Percentiles rank a stretch among this genome's conserved stretches.
Evolutionary conservation across 805 yeast species (phyloP).

Genomic region (Starmerella lactis-condensi): DNA sequence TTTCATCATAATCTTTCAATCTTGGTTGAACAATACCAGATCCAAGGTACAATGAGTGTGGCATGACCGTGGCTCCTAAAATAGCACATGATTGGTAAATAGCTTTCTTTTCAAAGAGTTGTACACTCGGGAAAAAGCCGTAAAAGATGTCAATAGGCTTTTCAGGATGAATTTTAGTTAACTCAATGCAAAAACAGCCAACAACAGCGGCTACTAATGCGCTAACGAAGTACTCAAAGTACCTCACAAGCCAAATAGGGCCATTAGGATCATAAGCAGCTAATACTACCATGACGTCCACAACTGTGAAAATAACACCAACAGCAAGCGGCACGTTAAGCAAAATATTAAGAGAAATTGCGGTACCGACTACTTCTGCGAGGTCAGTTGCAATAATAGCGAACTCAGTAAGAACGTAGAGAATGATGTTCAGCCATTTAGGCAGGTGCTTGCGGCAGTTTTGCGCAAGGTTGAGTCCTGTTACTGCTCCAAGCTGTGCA

Average conservation of each 20-base stretch:
- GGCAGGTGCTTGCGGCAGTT: slow-evolving; percentile 63
- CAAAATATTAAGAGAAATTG: slow-evolving; percentile 62
- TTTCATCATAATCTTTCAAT: slow-evolving; percentile 50
- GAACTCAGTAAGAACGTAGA: slow-evolving; percentile 59
- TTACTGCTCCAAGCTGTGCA: slow-evolving; percentile 71
- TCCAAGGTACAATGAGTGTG: slow-evolving; percentile 70
- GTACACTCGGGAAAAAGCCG: slow-evolving; percentile 57
- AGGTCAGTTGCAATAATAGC: slow-evolving; percentile 85
- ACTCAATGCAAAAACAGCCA: slow-evolving; percentile 52
- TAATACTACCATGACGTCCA: slow-evolving; percentile 63
- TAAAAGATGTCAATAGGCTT: slow-evolving; percentile 33
- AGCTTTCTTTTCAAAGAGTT: slow-evolving; percentile 43
- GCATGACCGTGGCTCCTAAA: slow-evolving; percentile 90
- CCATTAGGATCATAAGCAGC: slow-evolving; percentile 66
- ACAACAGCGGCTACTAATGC: slow-evolving; percentile 55
- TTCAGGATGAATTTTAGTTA: slow-evolving; percentile 32
- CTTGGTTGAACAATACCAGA: slow-evolving; percentile 79
- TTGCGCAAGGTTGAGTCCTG: slow-evolving; percentile 75
- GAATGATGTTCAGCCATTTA: slow-evolving; percentile 37
- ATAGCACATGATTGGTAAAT: slow-evolving; percentile 64
- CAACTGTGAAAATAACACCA: slow-evolving; percentile 63
- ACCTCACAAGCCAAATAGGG: slow-evolving; percentile 51
- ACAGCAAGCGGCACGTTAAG: slow-evolving; percentile 51
- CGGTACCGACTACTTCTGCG: slow-evolving; percentile 90
- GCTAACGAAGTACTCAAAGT: slow-evolving; percentile 61